Evolutionary conservation across 495 filamentous ascomycete species (phyloP).

Genomic region (Neurospora tetraspora): DNA sequence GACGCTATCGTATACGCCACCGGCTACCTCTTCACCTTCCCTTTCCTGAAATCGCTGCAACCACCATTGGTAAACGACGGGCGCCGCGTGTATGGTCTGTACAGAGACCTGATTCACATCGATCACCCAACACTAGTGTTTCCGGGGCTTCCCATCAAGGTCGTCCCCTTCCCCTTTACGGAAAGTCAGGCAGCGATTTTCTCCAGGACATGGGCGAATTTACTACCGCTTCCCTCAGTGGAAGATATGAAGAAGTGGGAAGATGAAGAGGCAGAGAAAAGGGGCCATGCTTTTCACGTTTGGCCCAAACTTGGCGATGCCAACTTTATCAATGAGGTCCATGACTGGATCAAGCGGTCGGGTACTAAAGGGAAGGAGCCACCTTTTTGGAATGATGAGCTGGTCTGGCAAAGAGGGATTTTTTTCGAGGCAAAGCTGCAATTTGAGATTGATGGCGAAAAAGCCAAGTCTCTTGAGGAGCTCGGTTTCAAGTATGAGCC

Average conservation of each 20-base stretch:
- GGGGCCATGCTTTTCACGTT: slow-evolving; percentile 40
- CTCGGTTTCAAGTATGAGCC: slow-evolving; percentile 31
- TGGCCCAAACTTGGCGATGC: slow-evolving; percentile 60
- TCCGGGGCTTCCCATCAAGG: slow-evolving; percentile 60
- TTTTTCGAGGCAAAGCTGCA: slow-evolving; percentile 33
- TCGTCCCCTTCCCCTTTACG: slow-evolving; percentile 72
- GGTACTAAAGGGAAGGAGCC: slow-evolving; percentile 45
- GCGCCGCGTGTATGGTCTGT: slow-evolving; percentile 55
- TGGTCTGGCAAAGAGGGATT: slow-evolving; percentile 48
- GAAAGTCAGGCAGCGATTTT: slow-evolving; percentile 74
- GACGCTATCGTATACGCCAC: slow-evolving; percentile 66
- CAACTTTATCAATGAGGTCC: slow-evolving; percentile 63
- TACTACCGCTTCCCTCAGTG: slow-evolving; percentile 50
- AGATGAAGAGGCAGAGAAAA: slow-evolving; percentile 16
- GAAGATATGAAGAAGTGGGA: slow-evolving; percentile 57
- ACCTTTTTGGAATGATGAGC: slow-evolving; percentile 54
- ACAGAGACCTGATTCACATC: slow-evolving; percentile 69
- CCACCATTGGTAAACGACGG: slow-evolving; percentile 58
- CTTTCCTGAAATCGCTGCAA: slow-evolving; percentile 51
- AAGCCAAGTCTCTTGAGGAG: slow-evolving; percentile 31
- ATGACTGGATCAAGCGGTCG: slow-evolving; percentile 49
- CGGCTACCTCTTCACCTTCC: slow-evolving; percentile 62
- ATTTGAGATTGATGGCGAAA: slow-evolving; percentile 33
- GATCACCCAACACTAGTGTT: slow-evolving; percentile 72
- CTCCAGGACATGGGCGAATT: slow-evolving; percentile 62